Evolutionary conservation across 306 rosid species (phyloP).

Genomic region (Clitoria ternatea): DNA sequence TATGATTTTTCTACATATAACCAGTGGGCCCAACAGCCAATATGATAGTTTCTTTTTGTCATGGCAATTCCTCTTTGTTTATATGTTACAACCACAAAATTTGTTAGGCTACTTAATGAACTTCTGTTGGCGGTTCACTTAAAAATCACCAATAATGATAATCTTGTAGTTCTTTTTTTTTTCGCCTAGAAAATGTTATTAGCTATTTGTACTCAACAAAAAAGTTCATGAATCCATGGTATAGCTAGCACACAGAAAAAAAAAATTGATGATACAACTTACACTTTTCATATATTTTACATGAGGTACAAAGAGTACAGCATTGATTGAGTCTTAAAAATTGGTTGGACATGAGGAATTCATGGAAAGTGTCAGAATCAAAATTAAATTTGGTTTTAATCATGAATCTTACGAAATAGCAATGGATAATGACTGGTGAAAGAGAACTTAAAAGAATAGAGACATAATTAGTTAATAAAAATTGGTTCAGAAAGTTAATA

Average conservation of each 20-base stretch:
- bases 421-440: background rate
- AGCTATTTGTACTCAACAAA: background rate
- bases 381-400: conserved; percentile 18
- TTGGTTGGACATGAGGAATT: conserved; percentile 26
- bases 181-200: background rate
- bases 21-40: no score
- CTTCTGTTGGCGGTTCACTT: background rate
- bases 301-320: background rate
- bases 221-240: background rate
- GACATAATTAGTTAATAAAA: no score
- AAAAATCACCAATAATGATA: background rate
- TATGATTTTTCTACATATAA: no score
- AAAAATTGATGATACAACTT: background rate
- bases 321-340: conserved; percentile 21
- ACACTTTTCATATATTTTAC: background rate
- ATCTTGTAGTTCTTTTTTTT: background rate
- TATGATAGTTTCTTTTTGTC: no score
- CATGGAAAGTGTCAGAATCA: conserved; percentile 27
- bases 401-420: background rate
- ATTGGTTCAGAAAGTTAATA: no score
- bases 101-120: background rate
- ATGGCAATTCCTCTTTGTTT: no score
- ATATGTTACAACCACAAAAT: background rate
- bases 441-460: background rate
- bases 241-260: background rate